These are phyloP conservation scores for Sporisorium scitamineum DNA, from an alignment of 1,284 basidiomycete species.

Conservation along the genomic window DNA sequence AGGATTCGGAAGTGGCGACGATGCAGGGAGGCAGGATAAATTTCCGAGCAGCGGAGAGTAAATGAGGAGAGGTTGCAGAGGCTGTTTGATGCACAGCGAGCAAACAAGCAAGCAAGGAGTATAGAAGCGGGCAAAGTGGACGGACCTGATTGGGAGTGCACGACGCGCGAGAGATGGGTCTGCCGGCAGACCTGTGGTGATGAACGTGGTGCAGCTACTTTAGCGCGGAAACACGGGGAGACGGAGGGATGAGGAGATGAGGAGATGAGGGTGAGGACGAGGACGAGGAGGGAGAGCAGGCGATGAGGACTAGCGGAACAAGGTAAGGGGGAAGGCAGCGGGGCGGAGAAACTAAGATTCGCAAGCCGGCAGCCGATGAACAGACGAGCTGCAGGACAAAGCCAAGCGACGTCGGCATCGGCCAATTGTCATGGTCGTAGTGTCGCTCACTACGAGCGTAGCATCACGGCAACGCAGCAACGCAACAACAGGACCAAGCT, in stretches of 20 bases:
- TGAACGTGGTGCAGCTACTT: neutral
- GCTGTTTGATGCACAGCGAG: neutral
- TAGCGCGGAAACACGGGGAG: neutral
- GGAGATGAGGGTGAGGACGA: neutral
- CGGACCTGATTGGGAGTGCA: neutral
- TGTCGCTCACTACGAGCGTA: neutral
- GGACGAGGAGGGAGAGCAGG: neutral
- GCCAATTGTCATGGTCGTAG: neutral
- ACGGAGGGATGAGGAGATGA: neutral
- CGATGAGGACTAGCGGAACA: neutral
- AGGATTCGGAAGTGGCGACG: neutral
- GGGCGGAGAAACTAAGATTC: constrained; percentile 1
- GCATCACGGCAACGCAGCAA: neutral
- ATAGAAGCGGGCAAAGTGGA: neutral
- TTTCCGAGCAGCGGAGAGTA: constrained; percentile 2
- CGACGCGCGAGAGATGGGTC: neutral
- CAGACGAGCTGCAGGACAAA: neutral
- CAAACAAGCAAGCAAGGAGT: neutral
- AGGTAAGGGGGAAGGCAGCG: neutral
- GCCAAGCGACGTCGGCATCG: neutral
- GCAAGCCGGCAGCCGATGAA: neutral
- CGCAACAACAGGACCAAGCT: neutral
- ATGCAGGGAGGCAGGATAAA: neutral
- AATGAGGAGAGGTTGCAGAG: neutral
- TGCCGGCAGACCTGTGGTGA: neutral